Percentiles rank a stretch among this genome's conserved stretches.
Evolutionary conservation across 768 basidiomycete species (phyloP).

Genomic region (Auriscalpium microsporum): DNA sequence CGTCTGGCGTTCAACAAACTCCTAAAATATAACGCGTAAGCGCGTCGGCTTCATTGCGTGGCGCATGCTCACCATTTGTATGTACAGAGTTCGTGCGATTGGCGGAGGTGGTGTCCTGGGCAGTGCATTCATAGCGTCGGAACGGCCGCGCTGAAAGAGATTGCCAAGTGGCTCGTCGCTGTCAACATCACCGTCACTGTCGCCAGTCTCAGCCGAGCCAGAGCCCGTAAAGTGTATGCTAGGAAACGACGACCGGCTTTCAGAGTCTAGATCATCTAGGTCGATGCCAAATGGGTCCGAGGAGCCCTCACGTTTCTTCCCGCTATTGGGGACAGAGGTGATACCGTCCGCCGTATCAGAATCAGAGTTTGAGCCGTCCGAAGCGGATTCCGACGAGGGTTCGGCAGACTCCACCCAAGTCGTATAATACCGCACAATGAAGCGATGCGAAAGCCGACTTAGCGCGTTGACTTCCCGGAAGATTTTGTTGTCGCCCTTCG

Average conservation of each 20-base stretch:
- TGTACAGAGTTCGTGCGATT: slow-evolving; percentile 61
- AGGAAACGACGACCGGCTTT: slow-evolving; percentile 52
- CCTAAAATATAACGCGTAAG: slow-evolving; percentile 33
- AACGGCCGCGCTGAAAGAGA: slow-evolving; percentile 20
- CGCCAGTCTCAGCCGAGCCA: slow-evolving; percentile 32
- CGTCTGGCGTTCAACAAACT: slow-evolving; percentile 88
- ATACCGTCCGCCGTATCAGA: slow-evolving; percentile 33
- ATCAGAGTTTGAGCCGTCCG: slow-evolving; percentile 36
- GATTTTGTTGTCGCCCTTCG: slow-evolving; percentile 78
- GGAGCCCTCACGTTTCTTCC: slow-evolving; percentile 11
- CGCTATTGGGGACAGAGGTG: slow-evolving; percentile 49
- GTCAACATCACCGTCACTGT: slow-evolving; percentile 33
- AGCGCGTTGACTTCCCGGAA: slow-evolving; percentile 87
- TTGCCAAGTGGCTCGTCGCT: slow-evolving; percentile 29
- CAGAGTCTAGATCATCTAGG: slow-evolving; percentile 51
- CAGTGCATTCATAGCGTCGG: slow-evolving; percentile 4
- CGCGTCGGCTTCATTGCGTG: not conserved
- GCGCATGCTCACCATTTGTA: slow-evolving; percentile 71
- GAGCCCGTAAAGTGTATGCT: slow-evolving; percentile 65
- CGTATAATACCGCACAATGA: slow-evolving; percentile 87
- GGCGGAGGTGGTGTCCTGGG: slow-evolving; percentile 6
- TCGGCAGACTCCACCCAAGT: slow-evolving; percentile 81
- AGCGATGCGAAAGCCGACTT: slow-evolving; percentile 80
- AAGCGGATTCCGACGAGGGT: slow-evolving; percentile 35
- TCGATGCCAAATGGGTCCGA: slow-evolving; percentile 55